phyloP scores from a whole-genome alignment of 2,329 filamentous ascomycete genomes.

The Trichoderma sp. region DNA sequence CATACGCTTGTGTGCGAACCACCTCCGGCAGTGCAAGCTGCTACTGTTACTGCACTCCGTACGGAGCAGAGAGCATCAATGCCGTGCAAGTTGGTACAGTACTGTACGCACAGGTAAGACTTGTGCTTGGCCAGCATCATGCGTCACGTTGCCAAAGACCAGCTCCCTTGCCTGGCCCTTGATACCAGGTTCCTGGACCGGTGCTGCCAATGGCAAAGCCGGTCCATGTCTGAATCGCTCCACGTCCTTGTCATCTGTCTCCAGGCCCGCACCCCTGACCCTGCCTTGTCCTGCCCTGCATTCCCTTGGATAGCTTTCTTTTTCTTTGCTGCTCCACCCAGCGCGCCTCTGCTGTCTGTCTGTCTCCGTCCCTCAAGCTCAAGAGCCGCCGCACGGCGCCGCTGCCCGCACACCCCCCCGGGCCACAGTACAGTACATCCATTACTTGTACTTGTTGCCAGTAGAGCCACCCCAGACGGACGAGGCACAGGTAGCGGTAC shows the following conservation, averaged over 20 bases:
- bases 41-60: background rate
- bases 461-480: slow-evolving; percentile 1
- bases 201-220: slow-evolving; percentile 9
- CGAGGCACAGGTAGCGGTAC: background rate
- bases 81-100: background rate
- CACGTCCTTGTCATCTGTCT: slow-evolving; percentile 3
- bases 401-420: slow-evolving; percentile 12
- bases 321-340: slow-evolving; percentile 4
- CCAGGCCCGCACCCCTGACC: background rate
- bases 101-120: background rate
- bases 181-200: slow-evolving; percentile 18
- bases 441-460: background rate
- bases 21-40: background rate
- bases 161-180: background rate
- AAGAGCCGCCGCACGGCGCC: slow-evolving; percentile 11
- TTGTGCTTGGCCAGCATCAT: slow-evolving; percentile 7
- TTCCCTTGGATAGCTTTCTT: slow-evolving; percentile 2
- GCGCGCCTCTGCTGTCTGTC: background rate
- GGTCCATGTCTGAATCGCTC: slow-evolving; percentile 5
- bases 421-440: background rate
- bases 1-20: background rate
- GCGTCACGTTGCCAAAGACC: slow-evolving; percentile 6
- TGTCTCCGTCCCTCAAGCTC: background rate
- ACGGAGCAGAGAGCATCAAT: slow-evolving; percentile 3
- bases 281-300: slow-evolving; percentile 1